Evolutionary conservation across 352 stramenopile species (phyloP).

Genomic region (Phytophthora pinifolia): DNA sequence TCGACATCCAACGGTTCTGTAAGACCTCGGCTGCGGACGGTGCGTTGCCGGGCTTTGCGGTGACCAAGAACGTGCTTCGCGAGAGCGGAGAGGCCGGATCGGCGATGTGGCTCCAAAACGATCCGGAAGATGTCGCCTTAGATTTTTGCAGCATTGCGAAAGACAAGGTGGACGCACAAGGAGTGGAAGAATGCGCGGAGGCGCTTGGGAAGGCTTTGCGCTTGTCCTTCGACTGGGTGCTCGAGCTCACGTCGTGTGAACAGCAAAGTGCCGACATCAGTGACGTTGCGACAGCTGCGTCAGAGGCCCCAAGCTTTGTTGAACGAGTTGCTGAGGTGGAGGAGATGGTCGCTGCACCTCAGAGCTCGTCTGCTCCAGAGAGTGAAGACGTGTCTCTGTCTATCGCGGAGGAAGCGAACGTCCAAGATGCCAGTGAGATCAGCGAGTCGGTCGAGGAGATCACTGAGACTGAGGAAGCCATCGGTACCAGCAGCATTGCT

Average conservation of each 20-base stretch:
- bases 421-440: neutral
- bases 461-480: neutral
- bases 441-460: conserved; percentile 3
- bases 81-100: neutral
- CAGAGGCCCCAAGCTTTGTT: neutral
- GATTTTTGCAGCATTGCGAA: conserved; percentile 45
- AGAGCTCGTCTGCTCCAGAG: neutral
- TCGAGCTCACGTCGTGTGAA: conserved; percentile 29
- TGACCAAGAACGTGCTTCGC: conserved; percentile 41
- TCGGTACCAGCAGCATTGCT: neutral
- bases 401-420: neutral
- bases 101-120: conserved; percentile 40
- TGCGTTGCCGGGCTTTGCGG: conserved; percentile 35
- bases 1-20: conserved; percentile 34
- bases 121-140: conserved; percentile 34
- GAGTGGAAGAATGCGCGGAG: conserved; percentile 12
- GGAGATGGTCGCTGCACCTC: conserved; percentile 25
- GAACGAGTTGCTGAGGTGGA: conserved; percentile 25
- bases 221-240: conserved; percentile 44
- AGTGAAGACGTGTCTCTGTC: neutral
- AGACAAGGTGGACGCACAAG: neutral
- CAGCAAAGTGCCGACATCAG: neutral
- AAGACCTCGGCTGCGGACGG: conserved; percentile 5
- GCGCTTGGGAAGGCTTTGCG: conserved; percentile 24
- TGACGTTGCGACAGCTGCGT: neutral